Percentiles rank a stretch among this genome's conserved stretches.
phyloP scores from a whole-genome alignment of 352 stramenopile genomes.

The Globisporangium orthogonon region DNA sequence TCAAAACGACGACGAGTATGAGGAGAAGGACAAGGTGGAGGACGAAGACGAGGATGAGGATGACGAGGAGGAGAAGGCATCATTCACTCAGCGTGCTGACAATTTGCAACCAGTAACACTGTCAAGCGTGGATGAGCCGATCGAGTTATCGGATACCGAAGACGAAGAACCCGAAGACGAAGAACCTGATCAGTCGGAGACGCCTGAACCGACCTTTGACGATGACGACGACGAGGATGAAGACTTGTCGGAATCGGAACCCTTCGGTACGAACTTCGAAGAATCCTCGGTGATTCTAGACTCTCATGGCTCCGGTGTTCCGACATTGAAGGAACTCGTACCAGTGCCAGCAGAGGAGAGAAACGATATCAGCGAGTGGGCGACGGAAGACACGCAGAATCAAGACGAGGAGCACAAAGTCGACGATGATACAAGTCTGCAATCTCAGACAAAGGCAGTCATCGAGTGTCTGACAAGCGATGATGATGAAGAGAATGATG shows the following conservation, averaged over 20 bases:
- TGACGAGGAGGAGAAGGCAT: not conserved
- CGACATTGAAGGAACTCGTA: not conserved
- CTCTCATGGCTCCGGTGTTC: not conserved
- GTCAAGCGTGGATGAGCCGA: not conserved
- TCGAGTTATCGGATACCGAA: constrained; percentile 1
- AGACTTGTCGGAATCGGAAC: not conserved
- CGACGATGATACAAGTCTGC: not conserved
- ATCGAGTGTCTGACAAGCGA: constrained; percentile 1
- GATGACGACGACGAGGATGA: not conserved
- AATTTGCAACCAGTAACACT: not conserved
- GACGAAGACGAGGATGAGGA: constrained; percentile 51
- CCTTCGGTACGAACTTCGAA: not conserved
- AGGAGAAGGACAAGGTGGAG: constrained; percentile 17
- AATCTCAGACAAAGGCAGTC: not conserved
- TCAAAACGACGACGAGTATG: not conserved
- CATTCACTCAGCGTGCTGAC: not conserved
- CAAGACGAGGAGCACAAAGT: not conserved
- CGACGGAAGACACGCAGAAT: not conserved
- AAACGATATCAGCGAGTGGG: not conserved
- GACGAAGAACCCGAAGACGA: not conserved
- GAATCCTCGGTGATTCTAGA: not conserved
- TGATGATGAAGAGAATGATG: not conserved
- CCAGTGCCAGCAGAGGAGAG: not conserved
- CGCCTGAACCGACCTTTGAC: not conserved
- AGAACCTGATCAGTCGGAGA: not conserved